Conservation (phyloP, 2,329 filamentous ascomycete genomes). For the Coniochaeta sp. region DNA sequence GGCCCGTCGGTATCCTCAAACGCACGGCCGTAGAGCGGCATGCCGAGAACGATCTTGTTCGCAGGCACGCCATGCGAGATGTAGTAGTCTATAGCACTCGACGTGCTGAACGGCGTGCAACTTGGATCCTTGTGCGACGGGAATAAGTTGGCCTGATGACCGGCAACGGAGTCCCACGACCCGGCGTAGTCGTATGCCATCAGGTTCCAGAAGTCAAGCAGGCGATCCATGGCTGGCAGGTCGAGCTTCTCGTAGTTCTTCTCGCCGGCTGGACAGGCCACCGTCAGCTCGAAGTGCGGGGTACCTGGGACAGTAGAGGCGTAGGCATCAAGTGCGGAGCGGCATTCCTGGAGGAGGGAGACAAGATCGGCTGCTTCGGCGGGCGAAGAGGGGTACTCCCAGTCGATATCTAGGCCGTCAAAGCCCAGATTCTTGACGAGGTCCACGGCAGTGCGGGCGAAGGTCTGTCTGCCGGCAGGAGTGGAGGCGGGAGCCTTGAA, state of each 20-base stretch:
- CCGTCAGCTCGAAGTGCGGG: conserved; percentile 56
- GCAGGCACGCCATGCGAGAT: conserved; percentile 53
- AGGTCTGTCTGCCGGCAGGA: conserved; percentile 57
- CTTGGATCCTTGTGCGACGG: conserved; percentile 46
- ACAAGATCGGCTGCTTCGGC: conserved; percentile 51
- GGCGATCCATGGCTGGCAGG: conserved; percentile 54
- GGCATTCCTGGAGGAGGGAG: conserved; percentile 47
- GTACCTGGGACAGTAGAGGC: conserved; percentile 30
- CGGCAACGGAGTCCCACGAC: conserved; percentile 64
- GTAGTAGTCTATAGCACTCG: conserved; percentile 66
- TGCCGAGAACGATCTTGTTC: conserved; percentile 76
- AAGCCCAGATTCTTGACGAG: conserved; percentile 77
- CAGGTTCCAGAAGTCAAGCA: conserved; percentile 69
- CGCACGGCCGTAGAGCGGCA: conserved; percentile 85
- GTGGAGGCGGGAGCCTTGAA: conserved; percentile 71
- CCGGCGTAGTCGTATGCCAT: conserved; percentile 91
- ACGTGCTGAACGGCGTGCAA: conserved; percentile 72
- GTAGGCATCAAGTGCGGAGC: conserved; percentile 52
- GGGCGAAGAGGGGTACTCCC: conserved; percentile 55
- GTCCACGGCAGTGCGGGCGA: conserved; percentile 66
- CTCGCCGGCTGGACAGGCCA: conserved; percentile 55
- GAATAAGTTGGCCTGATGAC: conserved; percentile 77
- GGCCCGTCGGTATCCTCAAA: conserved; percentile 73
- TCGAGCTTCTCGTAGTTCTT: conserved; percentile 56
- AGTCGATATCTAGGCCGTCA: conserved; percentile 61